A percentile compares a stretch with the other conserved stretches of the same genome.
Evolutionary conservation across 305 asterid genomes (phyloP).

Genomic region (Fraxinus nigra): DNA sequence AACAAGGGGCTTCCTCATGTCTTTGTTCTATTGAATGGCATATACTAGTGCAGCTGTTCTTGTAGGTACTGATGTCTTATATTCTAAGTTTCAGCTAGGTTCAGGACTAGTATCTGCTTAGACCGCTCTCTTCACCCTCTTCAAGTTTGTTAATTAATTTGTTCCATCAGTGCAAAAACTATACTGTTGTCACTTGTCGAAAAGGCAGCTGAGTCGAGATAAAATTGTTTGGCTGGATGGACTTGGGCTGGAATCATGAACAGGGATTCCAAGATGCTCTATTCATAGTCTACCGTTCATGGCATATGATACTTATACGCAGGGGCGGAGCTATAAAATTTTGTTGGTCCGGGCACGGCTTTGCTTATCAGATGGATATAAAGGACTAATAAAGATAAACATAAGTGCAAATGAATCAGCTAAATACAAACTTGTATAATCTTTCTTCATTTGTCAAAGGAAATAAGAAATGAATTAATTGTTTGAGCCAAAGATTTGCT

Average conservation of each 20-base stretch:
- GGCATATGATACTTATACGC: neutral
- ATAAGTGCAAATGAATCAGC: neutral
- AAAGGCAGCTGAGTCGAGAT: neutral
- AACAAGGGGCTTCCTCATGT: no score
- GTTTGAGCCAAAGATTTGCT: neutral
- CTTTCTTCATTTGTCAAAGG: neutral
- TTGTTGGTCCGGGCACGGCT: neutral
- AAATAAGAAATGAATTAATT: neutral
- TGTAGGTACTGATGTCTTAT: neutral
- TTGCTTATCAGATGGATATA: neutral
- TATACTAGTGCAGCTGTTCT: neutral
- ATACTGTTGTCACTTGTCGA: neutral
- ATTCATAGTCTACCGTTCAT: neutral
- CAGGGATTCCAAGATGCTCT: neutral
- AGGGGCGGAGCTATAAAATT: neutral
- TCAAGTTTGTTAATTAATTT: no score
- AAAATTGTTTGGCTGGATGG: no score
- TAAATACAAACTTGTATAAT: neutral
- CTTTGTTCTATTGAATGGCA: no score
- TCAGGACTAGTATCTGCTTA: neutral
- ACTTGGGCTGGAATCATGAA: neutral
- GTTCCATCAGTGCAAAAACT: neutral
- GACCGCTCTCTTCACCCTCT: neutral
- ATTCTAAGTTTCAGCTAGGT: no score
- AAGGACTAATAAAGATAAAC: neutral